phyloP scores from a whole-genome alignment of 2,329 filamentous ascomycete genomes.

The Gremmenia infestans region DNA sequence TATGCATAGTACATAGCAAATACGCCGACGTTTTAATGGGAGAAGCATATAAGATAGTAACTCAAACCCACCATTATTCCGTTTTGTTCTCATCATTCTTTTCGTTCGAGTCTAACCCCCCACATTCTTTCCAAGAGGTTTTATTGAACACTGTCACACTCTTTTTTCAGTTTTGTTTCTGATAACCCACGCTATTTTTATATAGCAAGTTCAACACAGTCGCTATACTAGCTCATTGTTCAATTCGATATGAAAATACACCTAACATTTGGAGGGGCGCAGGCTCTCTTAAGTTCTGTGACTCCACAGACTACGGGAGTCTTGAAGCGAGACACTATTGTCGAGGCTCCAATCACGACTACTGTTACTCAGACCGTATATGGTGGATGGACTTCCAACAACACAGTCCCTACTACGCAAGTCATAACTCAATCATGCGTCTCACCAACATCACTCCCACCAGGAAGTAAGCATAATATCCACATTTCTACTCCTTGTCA shows the following conservation, averaged over 20 bases:
- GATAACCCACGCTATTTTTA: neutral
- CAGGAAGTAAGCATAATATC: too few species aligned
- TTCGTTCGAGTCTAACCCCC: too few species aligned
- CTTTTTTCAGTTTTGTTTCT: neutral
- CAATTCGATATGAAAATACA: neutral
- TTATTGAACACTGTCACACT: too few species aligned
- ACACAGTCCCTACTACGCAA: neutral
- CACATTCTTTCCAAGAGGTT: too few species aligned
- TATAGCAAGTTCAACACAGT: neutral
- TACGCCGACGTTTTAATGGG: neutral
- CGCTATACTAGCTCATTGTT: neutral
- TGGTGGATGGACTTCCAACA: neutral
- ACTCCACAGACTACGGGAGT: neutral
- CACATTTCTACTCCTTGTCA: too few species aligned
- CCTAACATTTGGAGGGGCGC: neutral
- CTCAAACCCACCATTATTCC: too few species aligned
- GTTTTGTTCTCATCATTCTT: too few species aligned
- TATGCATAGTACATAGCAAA: neutral
- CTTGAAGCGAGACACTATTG: neutral
- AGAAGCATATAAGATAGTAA: too few species aligned
- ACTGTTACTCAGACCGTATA: neutral
- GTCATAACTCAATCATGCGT: too few species aligned
- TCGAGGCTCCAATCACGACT: neutral
- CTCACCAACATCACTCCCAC: too few species aligned
- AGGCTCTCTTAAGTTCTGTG: neutral